phyloP scores from a whole-genome alignment of 2,329 filamentous ascomycete genomes.

The Alternaria novae-zelandiae region DNA sequence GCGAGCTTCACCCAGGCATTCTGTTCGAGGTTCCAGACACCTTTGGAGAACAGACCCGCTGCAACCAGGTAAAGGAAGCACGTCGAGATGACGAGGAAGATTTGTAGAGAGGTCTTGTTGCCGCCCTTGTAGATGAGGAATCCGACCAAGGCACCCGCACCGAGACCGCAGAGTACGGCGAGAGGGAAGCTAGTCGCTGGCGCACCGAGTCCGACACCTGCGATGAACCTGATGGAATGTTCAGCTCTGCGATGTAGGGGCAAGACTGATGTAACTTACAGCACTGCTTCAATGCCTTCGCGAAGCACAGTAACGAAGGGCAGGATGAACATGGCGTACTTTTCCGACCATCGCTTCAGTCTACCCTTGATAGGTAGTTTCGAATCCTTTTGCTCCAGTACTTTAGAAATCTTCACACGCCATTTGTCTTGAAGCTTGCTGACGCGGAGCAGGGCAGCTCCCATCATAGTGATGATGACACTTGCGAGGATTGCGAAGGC shows the following conservation, averaged over 20 bases:
- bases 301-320: conserved; percentile 88
- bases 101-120: conserved; percentile 70
- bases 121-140: conserved; percentile 78
- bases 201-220: conserved; percentile 78
- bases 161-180: conserved; percentile 74
- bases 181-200: conserved; percentile 80
- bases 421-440: conserved; percentile 87
- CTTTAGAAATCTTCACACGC: conserved; percentile 78
- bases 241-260: background rate
- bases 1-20: conserved; percentile 71
- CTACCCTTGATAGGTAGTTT: conserved; percentile 48
- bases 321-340: conserved; percentile 84
- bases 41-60: conserved; percentile 79
- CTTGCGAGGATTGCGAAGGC: conserved; percentile 76
- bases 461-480: conserved; percentile 82
- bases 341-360: conserved; percentile 71
- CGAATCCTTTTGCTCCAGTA: conserved; percentile 64
- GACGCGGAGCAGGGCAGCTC: conserved; percentile 78
- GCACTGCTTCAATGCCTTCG: conserved; percentile 84
- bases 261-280: conserved; percentile 49
- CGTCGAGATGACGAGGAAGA: conserved; percentile 82
- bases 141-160: conserved; percentile 71
- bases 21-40: conserved; percentile 76
- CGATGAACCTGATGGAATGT: conserved; percentile 66
- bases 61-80: conserved; percentile 85